These are phyloP conservation scores for Ploettnerulaceae sp. DNA, from an alignment of 2,329 filamentous ascomycete species.

Conservation along the genomic window DNA sequence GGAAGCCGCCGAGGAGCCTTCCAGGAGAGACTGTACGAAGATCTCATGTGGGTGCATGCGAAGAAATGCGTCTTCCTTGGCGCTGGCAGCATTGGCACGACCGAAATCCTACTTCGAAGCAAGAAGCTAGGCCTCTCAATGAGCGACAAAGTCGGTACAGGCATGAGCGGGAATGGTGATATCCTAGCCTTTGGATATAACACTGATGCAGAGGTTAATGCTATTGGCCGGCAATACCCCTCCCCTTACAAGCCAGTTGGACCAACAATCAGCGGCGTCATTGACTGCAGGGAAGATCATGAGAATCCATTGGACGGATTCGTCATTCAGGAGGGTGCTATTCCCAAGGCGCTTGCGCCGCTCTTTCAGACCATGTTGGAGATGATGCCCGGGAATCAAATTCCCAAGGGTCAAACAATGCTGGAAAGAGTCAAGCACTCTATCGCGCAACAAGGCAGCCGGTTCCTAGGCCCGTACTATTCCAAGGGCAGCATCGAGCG, in stretches of 20 bases:
- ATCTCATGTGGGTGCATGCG: slow-evolving; percentile 64
- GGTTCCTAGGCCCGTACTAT: slow-evolving; percentile 55
- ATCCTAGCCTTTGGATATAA: slow-evolving; percentile 63
- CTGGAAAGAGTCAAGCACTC: slow-evolving; percentile 42
- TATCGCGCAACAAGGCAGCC: slow-evolving; percentile 46
- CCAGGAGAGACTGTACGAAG: slow-evolving; percentile 48
- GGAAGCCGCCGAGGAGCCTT: slow-evolving; percentile 53
- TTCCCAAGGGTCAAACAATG: slow-evolving; percentile 37
- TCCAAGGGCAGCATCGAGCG: slow-evolving; percentile 50
- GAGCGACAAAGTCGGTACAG: slow-evolving; percentile 52
- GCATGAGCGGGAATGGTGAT: slow-evolving; percentile 64
- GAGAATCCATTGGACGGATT: slow-evolving; percentile 55
- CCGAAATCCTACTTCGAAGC: slow-evolving; percentile 59
- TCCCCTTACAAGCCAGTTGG: slow-evolving; percentile 50
- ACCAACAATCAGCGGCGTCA: slow-evolving; percentile 58
- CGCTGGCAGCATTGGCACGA: slow-evolving; percentile 59
- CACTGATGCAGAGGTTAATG: slow-evolving; percentile 51
- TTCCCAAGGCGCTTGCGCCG: slow-evolving; percentile 52
- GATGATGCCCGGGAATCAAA: slow-evolving; percentile 44
- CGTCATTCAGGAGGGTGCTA: slow-evolving; percentile 58
- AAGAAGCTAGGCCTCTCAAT: slow-evolving; percentile 52
- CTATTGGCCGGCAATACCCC: slow-evolving; percentile 48
- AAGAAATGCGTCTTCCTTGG: slow-evolving; percentile 62
- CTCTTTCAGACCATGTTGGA: slow-evolving; percentile 55
- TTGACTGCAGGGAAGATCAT: slow-evolving; percentile 51